phyloP scores from a whole-genome alignment of 495 filamentous ascomycete genomes.

The Glarea lozoyensis region DNA sequence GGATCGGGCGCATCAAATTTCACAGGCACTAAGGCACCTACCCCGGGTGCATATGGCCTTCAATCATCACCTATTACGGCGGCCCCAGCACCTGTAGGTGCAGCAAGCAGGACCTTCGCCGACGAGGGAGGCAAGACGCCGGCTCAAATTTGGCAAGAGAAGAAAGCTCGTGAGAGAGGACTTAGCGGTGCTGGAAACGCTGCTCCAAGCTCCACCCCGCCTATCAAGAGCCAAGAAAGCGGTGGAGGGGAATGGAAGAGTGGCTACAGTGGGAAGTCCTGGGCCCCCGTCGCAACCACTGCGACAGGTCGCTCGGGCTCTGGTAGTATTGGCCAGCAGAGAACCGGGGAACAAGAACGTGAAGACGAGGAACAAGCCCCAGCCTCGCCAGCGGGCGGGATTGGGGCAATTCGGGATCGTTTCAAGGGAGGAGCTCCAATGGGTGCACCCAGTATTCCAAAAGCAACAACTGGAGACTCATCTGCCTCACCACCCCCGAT shows the following conservation, averaged over 20 bases:
- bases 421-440: constrained; percentile 65
- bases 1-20: constrained; percentile 58
- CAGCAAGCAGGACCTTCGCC: constrained; percentile 85
- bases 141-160: constrained; percentile 94
- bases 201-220: constrained; percentile 33
- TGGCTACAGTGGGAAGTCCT: constrained; percentile 78
- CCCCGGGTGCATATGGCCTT: constrained; percentile 57
- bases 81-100: constrained; percentile 53
- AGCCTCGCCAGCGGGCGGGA: constrained; percentile 44
- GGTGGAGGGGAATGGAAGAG: constrained; percentile 78
- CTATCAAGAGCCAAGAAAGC: constrained; percentile 56
- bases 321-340: constrained; percentile 48
- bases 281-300: constrained; percentile 72
- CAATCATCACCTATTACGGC: constrained; percentile 39
- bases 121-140: constrained; percentile 94
- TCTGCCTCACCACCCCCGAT: constrained; percentile 54
- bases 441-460: constrained; percentile 40
- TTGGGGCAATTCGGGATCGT: constrained; percentile 65
- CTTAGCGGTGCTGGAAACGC: constrained; percentile 32
- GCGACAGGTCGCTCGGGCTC: constrained; percentile 54
- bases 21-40: constrained; percentile 78
- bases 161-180: constrained; percentile 74
- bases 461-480: constrained; percentile 33
- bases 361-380: constrained; percentile 34
- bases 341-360: constrained; percentile 45